Conservation (phyloP, 257 asterid genomes). For the Solanum chiquidenum region DNA sequence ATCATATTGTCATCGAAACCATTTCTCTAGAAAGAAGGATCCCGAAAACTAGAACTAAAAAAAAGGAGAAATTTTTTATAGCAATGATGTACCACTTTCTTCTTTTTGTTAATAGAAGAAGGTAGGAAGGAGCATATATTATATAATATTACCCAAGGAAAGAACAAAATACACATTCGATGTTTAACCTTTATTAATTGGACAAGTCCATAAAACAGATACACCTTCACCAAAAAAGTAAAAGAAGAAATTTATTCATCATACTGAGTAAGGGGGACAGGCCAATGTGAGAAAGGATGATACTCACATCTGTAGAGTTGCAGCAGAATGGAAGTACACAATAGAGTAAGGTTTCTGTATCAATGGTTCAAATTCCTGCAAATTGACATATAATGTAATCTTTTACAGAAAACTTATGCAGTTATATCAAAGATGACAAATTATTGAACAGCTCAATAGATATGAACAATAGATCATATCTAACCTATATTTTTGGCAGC, state of each 20-base stretch:
- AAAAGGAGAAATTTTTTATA: neutral
- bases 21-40: neutral
- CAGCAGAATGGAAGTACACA: slow-evolving; percentile 93
- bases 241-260: neutral
- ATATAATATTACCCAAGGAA: neutral
- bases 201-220: neutral
- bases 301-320: slow-evolving; percentile 73
- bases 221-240: neutral
- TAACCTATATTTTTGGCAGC: neutral
- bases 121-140: neutral
- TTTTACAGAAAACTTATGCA: neutral
- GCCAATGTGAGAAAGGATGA: neutral
- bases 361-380: slow-evolving; percentile 96
- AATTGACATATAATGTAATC: neutral
- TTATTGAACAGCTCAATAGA: neutral
- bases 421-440: neutral
- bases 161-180: neutral
- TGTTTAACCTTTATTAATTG: neutral
- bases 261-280: neutral
- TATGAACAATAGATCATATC: neutral
- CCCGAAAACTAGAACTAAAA: neutral
- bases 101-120: neutral
- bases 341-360: slow-evolving; percentile 87
- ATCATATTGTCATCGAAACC: neutral
- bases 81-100: neutral